These are phyloP conservation scores for Turritis glabra DNA, from an alignment of 345 rosid species.

Conservation along the genomic window DNA sequence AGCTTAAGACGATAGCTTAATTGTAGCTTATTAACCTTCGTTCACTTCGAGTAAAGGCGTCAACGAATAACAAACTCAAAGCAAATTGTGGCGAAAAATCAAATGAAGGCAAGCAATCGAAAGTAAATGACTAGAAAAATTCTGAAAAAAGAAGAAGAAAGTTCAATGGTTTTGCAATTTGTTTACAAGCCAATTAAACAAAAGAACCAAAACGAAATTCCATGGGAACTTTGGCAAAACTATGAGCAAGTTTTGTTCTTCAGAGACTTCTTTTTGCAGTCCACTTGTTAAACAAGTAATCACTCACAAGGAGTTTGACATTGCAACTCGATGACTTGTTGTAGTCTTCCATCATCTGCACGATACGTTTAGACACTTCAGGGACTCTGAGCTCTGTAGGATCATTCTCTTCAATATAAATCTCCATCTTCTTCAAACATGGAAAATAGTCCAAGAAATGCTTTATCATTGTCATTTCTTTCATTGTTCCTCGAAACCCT, in stretches of 20 bases:
- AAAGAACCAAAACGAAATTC: no score
- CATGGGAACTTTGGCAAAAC: no score
- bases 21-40: not conserved
- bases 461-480: conserved; percentile 1
- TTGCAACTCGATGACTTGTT: no score
- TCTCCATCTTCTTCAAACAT: not conserved
- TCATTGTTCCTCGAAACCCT: not conserved
- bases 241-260: no score
- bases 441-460: not conserved
- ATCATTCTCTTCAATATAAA: not conserved
- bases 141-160: not conserved
- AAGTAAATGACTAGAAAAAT: not conserved
- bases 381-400: not conserved
- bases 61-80: not conserved
- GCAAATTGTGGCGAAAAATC: not conserved
- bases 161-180: no score
- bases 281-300: no score
- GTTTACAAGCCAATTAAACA: no score
- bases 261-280: no score
- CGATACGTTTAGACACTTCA: not conserved
- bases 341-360: no score
- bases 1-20: not conserved
- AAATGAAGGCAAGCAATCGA: not conserved
- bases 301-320: no score
- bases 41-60: not conserved